phyloP scores from a whole-genome alignment of 2,329 filamentous ascomycete genomes.

The Trichoderma sp. region DNA sequence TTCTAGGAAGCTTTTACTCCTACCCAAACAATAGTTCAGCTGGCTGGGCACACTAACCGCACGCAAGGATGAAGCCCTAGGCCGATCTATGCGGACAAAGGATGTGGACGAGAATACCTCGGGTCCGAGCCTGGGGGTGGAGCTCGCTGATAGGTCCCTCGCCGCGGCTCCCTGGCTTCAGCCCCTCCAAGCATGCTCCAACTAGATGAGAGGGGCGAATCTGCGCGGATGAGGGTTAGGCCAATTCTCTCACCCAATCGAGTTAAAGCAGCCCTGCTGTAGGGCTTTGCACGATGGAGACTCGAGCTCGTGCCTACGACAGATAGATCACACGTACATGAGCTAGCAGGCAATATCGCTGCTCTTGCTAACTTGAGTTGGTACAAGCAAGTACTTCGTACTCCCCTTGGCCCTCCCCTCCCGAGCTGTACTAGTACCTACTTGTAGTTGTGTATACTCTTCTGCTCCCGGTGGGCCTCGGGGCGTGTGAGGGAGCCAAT shows the following conservation, averaged over 20 bases:
- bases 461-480: not conserved
- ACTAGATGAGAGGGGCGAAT: slow-evolving; percentile 14
- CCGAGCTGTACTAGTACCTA: not conserved
- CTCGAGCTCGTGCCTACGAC: not conserved
- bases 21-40: slow-evolving; percentile 12
- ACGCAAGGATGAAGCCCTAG: not conserved
- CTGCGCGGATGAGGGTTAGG: not conserved
- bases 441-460: not conserved
- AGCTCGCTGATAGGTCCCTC: slow-evolving; percentile 7
- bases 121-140: slow-evolving; percentile 17
- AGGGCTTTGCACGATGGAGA: slow-evolving; percentile 20
- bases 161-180: not conserved
- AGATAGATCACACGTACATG: slow-evolving; percentile 1
- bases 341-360: slow-evolving; percentile 3
- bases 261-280: slow-evolving; percentile 26
- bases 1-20: not conserved
- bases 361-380: slow-evolving; percentile 1
- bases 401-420: not conserved
- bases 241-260: not conserved
- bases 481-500: slow-evolving; percentile 16
- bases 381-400: slow-evolving; percentile 5
- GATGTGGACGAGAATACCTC: slow-evolving; percentile 18
- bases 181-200: slow-evolving; percentile 8
- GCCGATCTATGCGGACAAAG: slow-evolving; percentile 16
- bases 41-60: slow-evolving; percentile 10